Evolutionary conservation across 805 yeast genomes (phyloP).

Genomic region (Yarrowia bubula): DNA sequence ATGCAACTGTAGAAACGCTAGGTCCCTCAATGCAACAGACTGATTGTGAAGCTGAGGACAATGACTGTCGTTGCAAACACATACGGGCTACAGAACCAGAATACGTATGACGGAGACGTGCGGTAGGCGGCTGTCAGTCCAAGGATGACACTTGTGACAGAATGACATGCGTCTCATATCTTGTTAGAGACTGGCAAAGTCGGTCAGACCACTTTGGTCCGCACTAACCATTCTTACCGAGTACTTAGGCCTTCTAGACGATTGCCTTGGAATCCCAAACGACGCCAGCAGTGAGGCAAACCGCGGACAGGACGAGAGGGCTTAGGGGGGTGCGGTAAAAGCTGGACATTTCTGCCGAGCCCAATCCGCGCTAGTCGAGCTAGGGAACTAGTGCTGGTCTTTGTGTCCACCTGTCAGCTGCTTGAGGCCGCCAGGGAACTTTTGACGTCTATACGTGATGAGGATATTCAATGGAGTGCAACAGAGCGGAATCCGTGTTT

Average conservation of each 20-base stretch:
- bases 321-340: slow-evolving; percentile 5
- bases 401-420: neutral
- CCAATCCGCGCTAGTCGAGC: neutral
- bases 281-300: neutral
- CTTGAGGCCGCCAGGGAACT: neutral
- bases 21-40: too few relatives aligned
- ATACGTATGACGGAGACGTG: too few relatives aligned
- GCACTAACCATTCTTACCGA: neutral
- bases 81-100: too few relatives aligned
- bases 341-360: slow-evolving; percentile 9
- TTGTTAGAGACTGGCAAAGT: neutral
- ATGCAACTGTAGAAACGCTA: neutral
- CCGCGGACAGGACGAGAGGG: neutral
- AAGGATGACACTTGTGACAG: neutral
- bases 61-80: too few relatives aligned
- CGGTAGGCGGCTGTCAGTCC: neutral
- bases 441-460: neutral
- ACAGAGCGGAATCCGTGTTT: too few relatives aligned
- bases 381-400: neutral
- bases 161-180: neutral
- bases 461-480: too few relatives aligned
- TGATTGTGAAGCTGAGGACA: too few relatives aligned
- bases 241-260: neutral
- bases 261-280: neutral
- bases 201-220: neutral